phyloP scores from a whole-genome alignment of 805 yeast genomes.

The Myxozyma sirexii region DNA sequence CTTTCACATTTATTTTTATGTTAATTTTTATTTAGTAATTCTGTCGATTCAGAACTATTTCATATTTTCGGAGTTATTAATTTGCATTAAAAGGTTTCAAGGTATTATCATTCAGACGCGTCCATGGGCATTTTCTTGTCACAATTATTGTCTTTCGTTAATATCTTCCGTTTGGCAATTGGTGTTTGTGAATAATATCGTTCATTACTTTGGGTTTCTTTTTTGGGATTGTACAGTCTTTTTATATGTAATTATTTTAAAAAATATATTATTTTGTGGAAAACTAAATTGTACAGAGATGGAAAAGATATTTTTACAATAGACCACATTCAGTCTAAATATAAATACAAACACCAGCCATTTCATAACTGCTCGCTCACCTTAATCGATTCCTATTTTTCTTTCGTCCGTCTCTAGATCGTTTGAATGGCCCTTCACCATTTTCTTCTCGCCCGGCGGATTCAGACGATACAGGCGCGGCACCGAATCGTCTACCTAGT shows the following conservation, averaged over 20 bases:
- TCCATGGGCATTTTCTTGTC: too few species aligned
- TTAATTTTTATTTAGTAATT: not conserved
- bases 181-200: not conserved
- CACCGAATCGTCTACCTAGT: not conserved
- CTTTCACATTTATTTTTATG: not conserved
- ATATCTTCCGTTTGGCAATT: not conserved
- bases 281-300: too few species aligned
- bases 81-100: not conserved
- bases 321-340: too few species aligned
- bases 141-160: not conserved
- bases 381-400: too few species aligned
- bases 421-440: too few species aligned
- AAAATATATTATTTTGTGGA: too few species aligned
- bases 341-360: too few species aligned
- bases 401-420: too few species aligned
- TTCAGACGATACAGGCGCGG: not conserved
- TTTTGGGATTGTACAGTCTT: not conserved
- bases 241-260: too few species aligned
- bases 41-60: not conserved
- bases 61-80: slow-evolving; percentile 2
- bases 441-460: not conserved
- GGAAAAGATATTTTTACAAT: too few species aligned
- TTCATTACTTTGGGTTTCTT: not conserved
- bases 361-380: too few species aligned
- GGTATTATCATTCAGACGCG: not conserved